Evolutionary conservation across 768 basidiomycete species (phyloP).

Genomic region (Lactarius pseudohatsudake): DNA sequence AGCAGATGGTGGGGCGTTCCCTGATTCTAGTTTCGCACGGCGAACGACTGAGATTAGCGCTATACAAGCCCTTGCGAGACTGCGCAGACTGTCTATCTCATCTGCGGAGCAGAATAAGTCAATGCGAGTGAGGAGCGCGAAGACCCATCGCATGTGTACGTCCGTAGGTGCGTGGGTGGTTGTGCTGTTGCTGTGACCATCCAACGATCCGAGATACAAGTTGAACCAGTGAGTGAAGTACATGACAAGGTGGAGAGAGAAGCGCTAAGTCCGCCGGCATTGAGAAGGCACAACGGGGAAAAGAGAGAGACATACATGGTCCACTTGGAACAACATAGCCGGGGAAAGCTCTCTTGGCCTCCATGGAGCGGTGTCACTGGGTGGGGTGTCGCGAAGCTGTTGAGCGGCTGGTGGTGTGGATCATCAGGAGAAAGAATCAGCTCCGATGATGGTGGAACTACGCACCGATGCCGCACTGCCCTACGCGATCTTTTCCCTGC

Average conservation of each 20-base stretch:
- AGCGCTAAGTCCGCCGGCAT: slow-evolving; percentile 45
- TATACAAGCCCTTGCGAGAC: slow-evolving; percentile 70
- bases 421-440: slow-evolving; percentile 4
- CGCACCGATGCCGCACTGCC: slow-evolving; percentile 5
- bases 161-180: slow-evolving; percentile 44
- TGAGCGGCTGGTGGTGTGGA: slow-evolving; percentile 6
- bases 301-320: slow-evolving; percentile 53
- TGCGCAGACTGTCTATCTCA: slow-evolving; percentile 74
- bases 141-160: slow-evolving; percentile 75
- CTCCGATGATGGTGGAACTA: slow-evolving; percentile 22
- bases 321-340: slow-evolving; percentile 53
- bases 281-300: slow-evolving; percentile 21
- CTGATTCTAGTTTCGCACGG: slow-evolving; percentile 2
- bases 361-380: not conserved
- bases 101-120: slow-evolving; percentile 72
- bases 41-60: slow-evolving; percentile 31
- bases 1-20: not conserved
- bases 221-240: slow-evolving; percentile 84
- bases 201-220: slow-evolving; percentile 45
- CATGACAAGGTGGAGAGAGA: slow-evolving; percentile 74
- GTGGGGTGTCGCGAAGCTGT: not conserved
- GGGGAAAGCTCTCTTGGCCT: slow-evolving; percentile 53
- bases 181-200: slow-evolving; percentile 30
- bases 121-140: slow-evolving; percentile 65
- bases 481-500: slow-evolving; percentile 29